Conservation (phyloP, 345 rosid genomes). For the Raphanus sativus region DNA sequence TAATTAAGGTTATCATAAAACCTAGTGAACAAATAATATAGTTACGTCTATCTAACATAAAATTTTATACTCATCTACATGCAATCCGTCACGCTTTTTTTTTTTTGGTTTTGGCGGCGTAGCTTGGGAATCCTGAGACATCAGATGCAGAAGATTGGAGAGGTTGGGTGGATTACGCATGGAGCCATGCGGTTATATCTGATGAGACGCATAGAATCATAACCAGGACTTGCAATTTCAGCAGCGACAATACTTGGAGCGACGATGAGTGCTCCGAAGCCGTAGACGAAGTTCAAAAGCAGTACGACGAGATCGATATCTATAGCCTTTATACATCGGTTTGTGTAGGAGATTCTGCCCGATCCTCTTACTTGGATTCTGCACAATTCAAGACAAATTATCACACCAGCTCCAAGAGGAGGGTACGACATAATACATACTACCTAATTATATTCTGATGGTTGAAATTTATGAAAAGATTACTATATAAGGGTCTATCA, state of each 20-base stretch:
- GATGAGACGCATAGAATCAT: conserved; percentile 78
- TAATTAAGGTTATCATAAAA: too few species aligned
- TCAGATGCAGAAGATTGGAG: conserved; percentile 94
- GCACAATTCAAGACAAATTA: conserved; percentile 15
- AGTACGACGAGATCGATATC: conserved; percentile 83
- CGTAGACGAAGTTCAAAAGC: conserved; percentile 67
- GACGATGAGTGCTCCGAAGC: conserved; percentile 64
- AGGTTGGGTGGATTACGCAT: conserved; percentile 95
- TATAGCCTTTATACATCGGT: conserved; percentile 84
- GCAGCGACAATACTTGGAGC: conserved; percentile 69
- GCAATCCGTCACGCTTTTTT: too few species aligned
- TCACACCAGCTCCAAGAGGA: conserved; percentile 27
- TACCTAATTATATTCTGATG: background rate
- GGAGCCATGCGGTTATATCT: conserved; percentile 99
- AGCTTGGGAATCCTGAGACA: conserved; percentile 98
- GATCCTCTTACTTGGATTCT: conserved; percentile 30
- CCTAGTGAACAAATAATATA: too few species aligned
- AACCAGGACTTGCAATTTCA: conserved; percentile 76
- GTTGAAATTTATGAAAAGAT: background rate
- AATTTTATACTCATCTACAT: too few species aligned
- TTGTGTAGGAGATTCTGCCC: conserved; percentile 54
- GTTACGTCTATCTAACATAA: too few species aligned
- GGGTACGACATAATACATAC: conserved; percentile 3
- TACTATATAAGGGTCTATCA: background rate
- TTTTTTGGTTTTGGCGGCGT: background rate